Base-by-base conservation (phyloP, 1,139 yeast species). In the Debaryomycetaceae sp. region DNA sequence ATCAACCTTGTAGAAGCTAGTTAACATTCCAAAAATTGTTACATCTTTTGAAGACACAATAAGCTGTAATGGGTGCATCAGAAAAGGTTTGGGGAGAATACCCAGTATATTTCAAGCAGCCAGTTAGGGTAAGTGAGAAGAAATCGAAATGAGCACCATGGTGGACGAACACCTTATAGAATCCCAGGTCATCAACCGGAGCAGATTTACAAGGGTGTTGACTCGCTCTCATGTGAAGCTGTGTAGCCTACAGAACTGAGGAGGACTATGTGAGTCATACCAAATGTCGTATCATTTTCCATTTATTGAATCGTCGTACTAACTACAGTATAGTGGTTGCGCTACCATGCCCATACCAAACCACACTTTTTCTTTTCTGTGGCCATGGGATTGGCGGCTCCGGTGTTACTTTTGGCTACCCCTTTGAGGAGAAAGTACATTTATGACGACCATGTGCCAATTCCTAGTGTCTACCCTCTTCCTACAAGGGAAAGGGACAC, bases 281-380 rank as follows among this genome's bases (percentile, higher is more conserved):
- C 20, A 17, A 17, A 17, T 4, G 20, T 4, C 20, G 4, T 17
- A 17, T 17, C 4, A 17, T 17, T 17, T 17, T 17, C 20, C 2
- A 17, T 17, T 17, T 17, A 17, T 17, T 17, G 20, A 17, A 2
- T 17, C 20, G 20, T 17, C 11, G 4, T 40, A 40, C 42, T 40
- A 40, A 40, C 42, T 27, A 23, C 11, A n/a, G 11, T 34, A 33
- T 51, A 85, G 88, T 87, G 89, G 86, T 66, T 83, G 50, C 85
- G 91, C 64, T 86, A 81, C 67, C 85, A 84, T 56, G 87, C 93
- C 37, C 88, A 86, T 68, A 81, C 81, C 54, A 81, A 82, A 62
- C 95, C 96, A 43, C 90, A 86, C 63, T 74, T 86, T 55, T 85
- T 86, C 65, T 83, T 76, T 62, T 75, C 93, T n/a, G 76, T 82